Conservation (phyloP, 805 yeast species). For the Candida loeiensis region DNA sequence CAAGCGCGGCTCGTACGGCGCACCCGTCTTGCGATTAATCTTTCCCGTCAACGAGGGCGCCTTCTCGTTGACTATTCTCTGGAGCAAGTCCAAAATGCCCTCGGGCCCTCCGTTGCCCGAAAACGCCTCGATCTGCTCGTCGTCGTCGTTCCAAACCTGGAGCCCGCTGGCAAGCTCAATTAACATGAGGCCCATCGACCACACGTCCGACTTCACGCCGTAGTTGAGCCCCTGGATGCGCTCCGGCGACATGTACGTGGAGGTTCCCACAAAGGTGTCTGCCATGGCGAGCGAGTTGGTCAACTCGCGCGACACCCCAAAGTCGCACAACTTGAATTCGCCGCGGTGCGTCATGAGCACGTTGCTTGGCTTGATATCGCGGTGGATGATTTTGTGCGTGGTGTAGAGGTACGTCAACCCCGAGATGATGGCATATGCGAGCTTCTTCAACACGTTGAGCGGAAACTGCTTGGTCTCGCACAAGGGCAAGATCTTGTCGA, state of each 20-base stretch:
- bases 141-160: slow-evolving; percentile 69
- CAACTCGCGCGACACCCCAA: slow-evolving; percentile 91
- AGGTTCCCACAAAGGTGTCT: slow-evolving; percentile 97
- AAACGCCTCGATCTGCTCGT: slow-evolving; percentile 23
- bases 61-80: slow-evolving; percentile 88
- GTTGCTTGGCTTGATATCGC: slow-evolving; percentile 95
- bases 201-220: slow-evolving; percentile 92
- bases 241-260: slow-evolving; percentile 96
- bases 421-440: slow-evolving; percentile 70
- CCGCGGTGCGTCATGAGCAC: slow-evolving; percentile 85
- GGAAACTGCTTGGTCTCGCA: slow-evolving; percentile 39
- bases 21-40: slow-evolving; percentile 25
- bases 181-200: slow-evolving; percentile 92
- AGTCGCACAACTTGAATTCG: slow-evolving; percentile 88
- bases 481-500: slow-evolving; percentile 73
- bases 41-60: slow-evolving; percentile 63
- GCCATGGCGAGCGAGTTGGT: slow-evolving; percentile 83
- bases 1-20: slow-evolving; percentile 43
- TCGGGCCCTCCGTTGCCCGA: slow-evolving; percentile 50
- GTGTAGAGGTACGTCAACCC: slow-evolving; percentile 82
- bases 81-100: slow-evolving; percentile 86
- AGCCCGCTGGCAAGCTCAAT: slow-evolving; percentile 84
- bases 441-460: slow-evolving; percentile 64
- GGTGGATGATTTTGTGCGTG: slow-evolving; percentile 82
- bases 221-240: slow-evolving; percentile 93